These are phyloP conservation scores for Botrytis sinoallii DNA, from an alignment of 2,329 filamentous ascomycete species.

Conservation along the genomic window DNA sequence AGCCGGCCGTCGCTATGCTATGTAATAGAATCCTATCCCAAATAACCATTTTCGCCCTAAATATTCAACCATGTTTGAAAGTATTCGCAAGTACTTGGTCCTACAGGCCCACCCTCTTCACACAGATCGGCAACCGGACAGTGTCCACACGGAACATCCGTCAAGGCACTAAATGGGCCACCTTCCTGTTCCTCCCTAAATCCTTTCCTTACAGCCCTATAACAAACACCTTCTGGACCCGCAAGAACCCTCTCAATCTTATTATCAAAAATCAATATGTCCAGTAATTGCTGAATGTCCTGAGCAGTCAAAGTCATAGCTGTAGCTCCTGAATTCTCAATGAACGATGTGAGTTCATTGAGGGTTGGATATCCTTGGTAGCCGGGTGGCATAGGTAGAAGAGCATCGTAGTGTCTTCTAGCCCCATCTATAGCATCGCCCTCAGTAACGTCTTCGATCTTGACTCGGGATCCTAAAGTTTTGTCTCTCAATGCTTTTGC, in stretches of 20 bases:
- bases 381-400: slow-evolving; percentile 56
- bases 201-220: slow-evolving; percentile 37
- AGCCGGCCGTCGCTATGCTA: slow-evolving; percentile 35
- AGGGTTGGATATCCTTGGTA: slow-evolving; percentile 80
- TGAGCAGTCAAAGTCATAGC: slow-evolving; percentile 66
- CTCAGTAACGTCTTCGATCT: slow-evolving; percentile 24
- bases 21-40: slow-evolving; percentile 23
- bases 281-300: slow-evolving; percentile 80
- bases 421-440: slow-evolving; percentile 22
- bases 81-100: slow-evolving; percentile 85
- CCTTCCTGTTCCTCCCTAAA: slow-evolving; percentile 41
- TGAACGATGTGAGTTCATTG: slow-evolving; percentile 69
- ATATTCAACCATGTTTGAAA: slow-evolving; percentile 76
- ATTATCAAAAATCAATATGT: slow-evolving; percentile 86
- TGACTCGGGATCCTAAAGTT: slow-evolving; percentile 22
- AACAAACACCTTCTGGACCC: slow-evolving; percentile 36
- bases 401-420: slow-evolving; percentile 26
- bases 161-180: slow-evolving; percentile 50
- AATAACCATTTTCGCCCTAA: slow-evolving; percentile 1
- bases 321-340: slow-evolving; percentile 67
- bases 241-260: slow-evolving; percentile 63
- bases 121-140: slow-evolving; percentile 95
- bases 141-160: slow-evolving; percentile 83
- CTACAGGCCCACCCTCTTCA: slow-evolving; percentile 85
- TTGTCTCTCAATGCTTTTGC: slow-evolving; percentile 36